These are phyloP conservation scores for Auricularia sp. DNA, from an alignment of 768 basidiomycete genomes.

Conservation along the genomic window DNA sequence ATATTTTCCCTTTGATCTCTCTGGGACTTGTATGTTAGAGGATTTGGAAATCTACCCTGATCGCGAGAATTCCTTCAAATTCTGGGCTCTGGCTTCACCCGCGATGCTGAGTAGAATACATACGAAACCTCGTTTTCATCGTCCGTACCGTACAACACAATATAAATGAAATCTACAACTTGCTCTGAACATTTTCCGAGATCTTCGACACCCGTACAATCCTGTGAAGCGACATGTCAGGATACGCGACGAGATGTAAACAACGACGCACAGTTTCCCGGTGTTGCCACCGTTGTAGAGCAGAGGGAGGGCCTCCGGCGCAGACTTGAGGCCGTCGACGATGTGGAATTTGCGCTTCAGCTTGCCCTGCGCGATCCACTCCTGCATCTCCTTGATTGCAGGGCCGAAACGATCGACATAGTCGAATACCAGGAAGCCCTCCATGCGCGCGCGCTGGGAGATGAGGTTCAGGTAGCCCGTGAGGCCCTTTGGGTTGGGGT, in stretches of 20 bases:
- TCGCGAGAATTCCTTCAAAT: too few relatives aligned
- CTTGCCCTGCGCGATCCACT: constrained; percentile 53
- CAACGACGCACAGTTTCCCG: constrained; percentile 50
- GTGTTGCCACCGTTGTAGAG: constrained; percentile 69
- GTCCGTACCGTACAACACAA: too few relatives aligned
- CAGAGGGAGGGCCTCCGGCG: constrained; percentile 57
- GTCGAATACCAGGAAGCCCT: constrained; percentile 85
- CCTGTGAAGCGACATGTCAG: neutral
- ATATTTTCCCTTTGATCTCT: too few relatives aligned
- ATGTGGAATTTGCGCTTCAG: constrained; percentile 74
- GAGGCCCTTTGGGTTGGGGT: constrained; percentile 51
- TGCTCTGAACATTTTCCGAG: neutral
- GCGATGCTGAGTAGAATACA: too few relatives aligned
- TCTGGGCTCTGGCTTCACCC: too few relatives aligned
- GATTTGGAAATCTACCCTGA: too few relatives aligned
- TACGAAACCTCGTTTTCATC: too few relatives aligned
- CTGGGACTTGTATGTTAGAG: too few relatives aligned
- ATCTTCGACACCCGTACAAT: neutral
- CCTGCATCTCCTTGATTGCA: constrained; percentile 47
- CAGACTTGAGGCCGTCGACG: constrained; percentile 63
- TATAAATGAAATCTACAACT: neutral
- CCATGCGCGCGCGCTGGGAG: constrained; percentile 61
- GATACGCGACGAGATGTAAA: neutral
- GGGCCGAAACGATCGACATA: constrained; percentile 50
- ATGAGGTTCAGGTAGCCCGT: constrained; percentile 62